These are phyloP conservation scores for Cicer bijugum DNA, from an alignment of 306 rosid genomes.

Conservation along the genomic window DNA sequence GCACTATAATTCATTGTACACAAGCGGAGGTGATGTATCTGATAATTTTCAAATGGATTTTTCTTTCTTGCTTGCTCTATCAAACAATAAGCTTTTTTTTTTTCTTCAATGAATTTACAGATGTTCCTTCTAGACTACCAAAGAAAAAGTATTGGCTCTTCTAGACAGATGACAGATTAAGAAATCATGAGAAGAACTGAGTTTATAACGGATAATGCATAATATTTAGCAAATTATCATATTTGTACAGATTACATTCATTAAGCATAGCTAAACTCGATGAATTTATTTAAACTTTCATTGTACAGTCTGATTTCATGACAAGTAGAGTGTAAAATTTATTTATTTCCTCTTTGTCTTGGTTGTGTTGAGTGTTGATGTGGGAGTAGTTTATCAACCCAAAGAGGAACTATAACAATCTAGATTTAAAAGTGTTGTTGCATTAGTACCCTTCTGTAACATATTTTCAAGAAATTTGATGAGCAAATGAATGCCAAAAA, in stretches of 20 bases:
- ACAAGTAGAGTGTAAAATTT: constrained; percentile 20
- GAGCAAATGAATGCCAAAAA: neutral
- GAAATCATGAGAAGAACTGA: constrained; percentile 24
- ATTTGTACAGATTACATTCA: constrained; percentile 29
- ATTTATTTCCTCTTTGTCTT: neutral
- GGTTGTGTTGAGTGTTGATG: neutral
- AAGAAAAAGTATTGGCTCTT: constrained; percentile 88
- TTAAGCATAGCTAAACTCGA: constrained; percentile 21
- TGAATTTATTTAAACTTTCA: constrained; percentile 6
- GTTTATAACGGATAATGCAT: constrained; percentile 22
- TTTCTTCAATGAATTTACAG: constrained; percentile 52
- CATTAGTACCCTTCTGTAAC: neutral
- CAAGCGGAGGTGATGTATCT: constrained; percentile 66
- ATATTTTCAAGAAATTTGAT: neutral
- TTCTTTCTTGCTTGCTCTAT: constrained; percentile 1
- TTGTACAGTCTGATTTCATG: constrained; percentile 38
- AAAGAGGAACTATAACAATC: neutral
- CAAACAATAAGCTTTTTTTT: constrained; percentile 25
- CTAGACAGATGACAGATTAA: constrained; percentile 49
- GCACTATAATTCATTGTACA: constrained; percentile 86
- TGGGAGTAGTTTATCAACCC: neutral
- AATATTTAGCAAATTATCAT: neutral
- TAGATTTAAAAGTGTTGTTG: too few relatives aligned
- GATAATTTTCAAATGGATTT: neutral
- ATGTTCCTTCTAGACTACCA: constrained; percentile 77